phyloP scores from a whole-genome alignment of 805 yeast genomes.

The Suhomyces kilbournensis region DNA sequence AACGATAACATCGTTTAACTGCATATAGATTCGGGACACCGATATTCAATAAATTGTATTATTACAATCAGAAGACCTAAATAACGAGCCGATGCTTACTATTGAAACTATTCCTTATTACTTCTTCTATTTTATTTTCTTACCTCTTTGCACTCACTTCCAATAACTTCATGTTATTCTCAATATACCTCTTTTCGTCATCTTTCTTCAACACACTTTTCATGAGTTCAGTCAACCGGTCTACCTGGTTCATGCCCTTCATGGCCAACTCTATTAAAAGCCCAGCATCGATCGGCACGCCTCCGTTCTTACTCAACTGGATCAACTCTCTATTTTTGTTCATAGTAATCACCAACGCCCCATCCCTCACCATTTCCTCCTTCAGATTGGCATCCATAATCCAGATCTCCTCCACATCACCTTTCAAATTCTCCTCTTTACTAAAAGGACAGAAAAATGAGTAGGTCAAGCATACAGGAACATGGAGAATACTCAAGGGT shows the following conservation, averaged over 20 bases:
- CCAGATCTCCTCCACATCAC: conserved; percentile 56
- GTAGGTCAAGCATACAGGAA: conserved; percentile 87
- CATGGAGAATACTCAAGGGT: conserved; percentile 77
- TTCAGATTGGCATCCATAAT: conserved; percentile 72
- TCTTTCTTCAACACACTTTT: conserved; percentile 54
- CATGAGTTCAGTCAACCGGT: conserved; percentile 61
- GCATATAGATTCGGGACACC: not conserved
- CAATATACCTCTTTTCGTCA: conserved; percentile 43
- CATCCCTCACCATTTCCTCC: conserved; percentile 76
- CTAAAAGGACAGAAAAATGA: conserved; percentile 74
- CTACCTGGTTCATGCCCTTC: conserved; percentile 63
- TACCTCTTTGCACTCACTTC: conserved; percentile 36
- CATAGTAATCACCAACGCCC: conserved; percentile 78
- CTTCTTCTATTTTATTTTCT: not conserved
- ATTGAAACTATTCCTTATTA: no score
- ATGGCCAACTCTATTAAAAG: conserved; percentile 65
- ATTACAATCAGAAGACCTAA: conserved; percentile 7
- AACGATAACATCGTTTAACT: conserved; percentile 3
- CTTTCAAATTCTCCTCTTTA: conserved; percentile 67
- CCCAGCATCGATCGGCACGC: conserved; percentile 73
- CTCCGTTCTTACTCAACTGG: conserved; percentile 88
- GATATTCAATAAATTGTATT: not conserved
- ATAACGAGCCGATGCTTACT: no score
- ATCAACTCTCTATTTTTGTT: conserved; percentile 90
- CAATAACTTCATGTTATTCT: conserved; percentile 27